Conservation (phyloP, 2,329 filamentous ascomycete genomes). For the Stemphylium lycopersici region DNA sequence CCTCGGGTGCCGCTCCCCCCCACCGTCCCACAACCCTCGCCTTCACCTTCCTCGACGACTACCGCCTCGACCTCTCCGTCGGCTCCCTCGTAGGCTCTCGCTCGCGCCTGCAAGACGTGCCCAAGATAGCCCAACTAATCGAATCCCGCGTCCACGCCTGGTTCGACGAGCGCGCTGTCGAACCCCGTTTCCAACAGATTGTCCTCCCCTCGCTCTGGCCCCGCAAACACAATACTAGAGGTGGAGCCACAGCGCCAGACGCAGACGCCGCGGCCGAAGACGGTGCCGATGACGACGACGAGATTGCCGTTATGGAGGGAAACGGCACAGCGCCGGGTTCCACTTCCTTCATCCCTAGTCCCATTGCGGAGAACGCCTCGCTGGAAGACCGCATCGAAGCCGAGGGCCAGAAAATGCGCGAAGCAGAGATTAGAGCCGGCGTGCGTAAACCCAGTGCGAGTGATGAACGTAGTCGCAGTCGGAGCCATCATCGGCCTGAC, state of each 20-base stretch:
- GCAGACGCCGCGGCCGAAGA: slow-evolving; percentile 46
- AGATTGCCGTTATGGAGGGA: slow-evolving; percentile 19
- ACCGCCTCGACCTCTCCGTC: slow-evolving; percentile 81
- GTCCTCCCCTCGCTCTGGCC: slow-evolving; percentile 84
- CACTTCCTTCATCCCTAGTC: slow-evolving; percentile 13
- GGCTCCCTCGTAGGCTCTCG: slow-evolving; percentile 79
- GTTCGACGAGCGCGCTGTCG: slow-evolving; percentile 87
- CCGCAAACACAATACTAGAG: slow-evolving; percentile 80
- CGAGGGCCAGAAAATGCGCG: slow-evolving; percentile 45
- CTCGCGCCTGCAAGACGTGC: slow-evolving; percentile 82
- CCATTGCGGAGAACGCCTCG: slow-evolving; percentile 17
- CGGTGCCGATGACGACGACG: slow-evolving; percentile 28
- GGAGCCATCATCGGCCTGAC: slow-evolving; percentile 16
- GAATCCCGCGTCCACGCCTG: slow-evolving; percentile 80
- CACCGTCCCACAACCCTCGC: slow-evolving; percentile 79
- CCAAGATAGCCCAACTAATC: slow-evolving; percentile 84
- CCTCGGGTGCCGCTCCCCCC: slow-evolving; percentile 26
- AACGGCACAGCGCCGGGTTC: slow-evolving; percentile 13
- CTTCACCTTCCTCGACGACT: slow-evolving; percentile 92
- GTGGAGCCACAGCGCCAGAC: slow-evolving; percentile 63
- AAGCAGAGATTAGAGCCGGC: slow-evolving; percentile 45
- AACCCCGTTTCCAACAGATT: slow-evolving; percentile 86
- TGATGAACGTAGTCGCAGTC: background rate
- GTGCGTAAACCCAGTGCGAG: slow-evolving; percentile 25
- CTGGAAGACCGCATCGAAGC: slow-evolving; percentile 44